Conservation (phyloP, 495 filamentous ascomycete genomes). For the Trypethelium eluteriae region DNA sequence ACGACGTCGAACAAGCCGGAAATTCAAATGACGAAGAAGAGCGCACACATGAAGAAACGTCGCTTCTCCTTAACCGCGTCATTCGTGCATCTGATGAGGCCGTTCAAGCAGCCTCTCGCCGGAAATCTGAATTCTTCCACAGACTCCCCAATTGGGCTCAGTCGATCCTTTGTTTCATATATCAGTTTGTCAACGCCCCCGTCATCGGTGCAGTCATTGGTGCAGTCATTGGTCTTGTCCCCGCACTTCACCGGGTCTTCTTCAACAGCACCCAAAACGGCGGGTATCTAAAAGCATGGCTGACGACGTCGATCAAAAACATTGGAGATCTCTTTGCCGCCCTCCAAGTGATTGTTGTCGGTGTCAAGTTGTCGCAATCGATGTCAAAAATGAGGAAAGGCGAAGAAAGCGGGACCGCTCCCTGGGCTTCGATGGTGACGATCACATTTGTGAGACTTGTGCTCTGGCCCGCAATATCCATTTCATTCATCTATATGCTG, state of each 20-base stretch:
- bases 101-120: conserved; percentile 23
- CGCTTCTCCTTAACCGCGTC: conserved; percentile 40
- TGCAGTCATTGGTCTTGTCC: conserved; percentile 54
- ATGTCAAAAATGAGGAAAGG: conserved; percentile 48
- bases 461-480: conserved; percentile 52
- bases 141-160: conserved; percentile 35
- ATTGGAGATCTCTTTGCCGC: conserved; percentile 64
- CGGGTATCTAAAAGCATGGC: conserved; percentile 63
- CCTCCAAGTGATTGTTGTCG: conserved; percentile 65
- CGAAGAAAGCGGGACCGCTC: conserved; percentile 41
- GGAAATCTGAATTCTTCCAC: conserved; percentile 31
- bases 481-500: conserved; percentile 54
- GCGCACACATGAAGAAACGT: conserved; percentile 42
- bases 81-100: conserved; percentile 25
- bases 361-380: conserved; percentile 54
- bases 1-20: conserved; percentile 15
- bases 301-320: conserved; percentile 58
- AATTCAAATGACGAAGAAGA: conserved; percentile 31
- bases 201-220: conserved; percentile 59
- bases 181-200: conserved; percentile 56
- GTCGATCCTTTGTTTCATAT: conserved; percentile 40
- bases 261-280: conserved; percentile 57
- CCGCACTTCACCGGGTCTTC: conserved; percentile 56
- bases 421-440: conserved; percentile 45
- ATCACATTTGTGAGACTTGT: conserved; percentile 57